These are phyloP conservation scores for Bacidia rubella DNA, from an alignment of 495 filamentous ascomycete species.

Conservation along the genomic window DNA sequence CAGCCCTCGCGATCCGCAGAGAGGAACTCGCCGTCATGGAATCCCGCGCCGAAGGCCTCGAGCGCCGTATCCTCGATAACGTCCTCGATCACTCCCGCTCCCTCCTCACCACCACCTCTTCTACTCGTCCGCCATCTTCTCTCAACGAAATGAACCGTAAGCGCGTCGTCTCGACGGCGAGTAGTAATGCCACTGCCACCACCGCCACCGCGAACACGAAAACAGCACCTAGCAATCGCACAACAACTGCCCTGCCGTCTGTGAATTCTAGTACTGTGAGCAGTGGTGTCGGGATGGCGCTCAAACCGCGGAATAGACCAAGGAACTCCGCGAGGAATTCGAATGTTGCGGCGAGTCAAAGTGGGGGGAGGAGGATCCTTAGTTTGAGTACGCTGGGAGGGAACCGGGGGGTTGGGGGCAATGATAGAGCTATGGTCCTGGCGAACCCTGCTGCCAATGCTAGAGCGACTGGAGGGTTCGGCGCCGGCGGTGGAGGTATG, in stretches of 20 bases:
- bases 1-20: slow-evolving; percentile 70
- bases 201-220: slow-evolving; percentile 18
- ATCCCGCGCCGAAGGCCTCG: slow-evolving; percentile 67
- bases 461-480: slow-evolving; percentile 18
- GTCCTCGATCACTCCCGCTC: slow-evolving; percentile 90
- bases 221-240: neutral
- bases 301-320: slow-evolving; percentile 32
- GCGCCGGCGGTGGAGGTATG: slow-evolving; percentile 22
- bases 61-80: slow-evolving; percentile 84
- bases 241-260: slow-evolving; percentile 26
- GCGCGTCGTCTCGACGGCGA: slow-evolving; percentile 45
- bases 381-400: slow-evolving; percentile 77
- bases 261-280: slow-evolving; percentile 26
- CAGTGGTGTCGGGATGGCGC: slow-evolving; percentile 38
- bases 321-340: slow-evolving; percentile 30
- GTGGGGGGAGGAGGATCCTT: slow-evolving; percentile 57
- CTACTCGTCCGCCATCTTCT: slow-evolving; percentile 30
- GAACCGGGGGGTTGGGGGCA: slow-evolving; percentile 48
- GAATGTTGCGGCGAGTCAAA: slow-evolving; percentile 21
- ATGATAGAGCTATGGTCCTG: slow-evolving; percentile 39
- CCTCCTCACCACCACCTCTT: slow-evolving; percentile 45
- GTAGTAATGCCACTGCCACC: slow-evolving; percentile 27
- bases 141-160: slow-evolving; percentile 58
- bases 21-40: slow-evolving; percentile 89
- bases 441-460: slow-evolving; percentile 29